These are phyloP conservation scores for Rhizopus microsporus DNA, from an alignment of 371 early-diverging fungal species.

Conservation along the genomic window DNA sequence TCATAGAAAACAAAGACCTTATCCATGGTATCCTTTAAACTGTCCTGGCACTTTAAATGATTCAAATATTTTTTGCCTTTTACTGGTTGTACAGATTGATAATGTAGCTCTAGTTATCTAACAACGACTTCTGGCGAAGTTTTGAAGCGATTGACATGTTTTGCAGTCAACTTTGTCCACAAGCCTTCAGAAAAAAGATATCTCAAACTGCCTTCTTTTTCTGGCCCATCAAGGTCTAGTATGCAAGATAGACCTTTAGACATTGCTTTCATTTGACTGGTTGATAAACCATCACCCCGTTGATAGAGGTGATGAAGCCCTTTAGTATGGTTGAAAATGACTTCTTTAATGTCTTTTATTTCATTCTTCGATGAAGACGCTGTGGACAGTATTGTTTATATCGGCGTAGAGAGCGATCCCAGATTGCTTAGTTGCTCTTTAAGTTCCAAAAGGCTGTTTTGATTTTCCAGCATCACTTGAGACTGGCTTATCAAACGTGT, in stretches of 20 bases:
- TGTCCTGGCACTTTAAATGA: constrained; percentile 9
- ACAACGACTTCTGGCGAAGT: constrained; percentile 4
- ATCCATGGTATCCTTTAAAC: background rate
- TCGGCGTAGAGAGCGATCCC: constrained; percentile 1
- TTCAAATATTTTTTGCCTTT: background rate
- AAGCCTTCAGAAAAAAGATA: constrained; percentile 7
- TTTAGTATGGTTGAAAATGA: constrained; percentile 5
- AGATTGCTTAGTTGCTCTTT: constrained; percentile 6
- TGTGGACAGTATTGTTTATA: background rate
- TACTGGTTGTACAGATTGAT: background rate
- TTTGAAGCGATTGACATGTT: constrained; percentile 11
- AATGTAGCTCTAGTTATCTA: constrained; percentile 5
- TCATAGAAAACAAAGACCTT: constrained; percentile 8
- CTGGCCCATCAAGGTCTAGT: constrained; percentile 9
- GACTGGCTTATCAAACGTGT: constrained; percentile 12
- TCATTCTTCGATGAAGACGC: constrained; percentile 5
- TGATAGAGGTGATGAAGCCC: constrained; percentile 3
- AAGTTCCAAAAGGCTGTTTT: constrained; percentile 9
- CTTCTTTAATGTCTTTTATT: constrained; percentile 6
- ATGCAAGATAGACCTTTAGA: constrained; percentile 3
- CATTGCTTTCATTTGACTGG: constrained; percentile 3
- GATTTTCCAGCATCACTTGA: constrained; percentile 13
- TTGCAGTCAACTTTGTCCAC: constrained; percentile 8
- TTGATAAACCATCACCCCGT: background rate
- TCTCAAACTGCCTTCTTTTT: constrained; percentile 8